Evolutionary conservation across 805 yeast genomes (phyloP).

Genomic region (Wickerhamiella azyma): DNA sequence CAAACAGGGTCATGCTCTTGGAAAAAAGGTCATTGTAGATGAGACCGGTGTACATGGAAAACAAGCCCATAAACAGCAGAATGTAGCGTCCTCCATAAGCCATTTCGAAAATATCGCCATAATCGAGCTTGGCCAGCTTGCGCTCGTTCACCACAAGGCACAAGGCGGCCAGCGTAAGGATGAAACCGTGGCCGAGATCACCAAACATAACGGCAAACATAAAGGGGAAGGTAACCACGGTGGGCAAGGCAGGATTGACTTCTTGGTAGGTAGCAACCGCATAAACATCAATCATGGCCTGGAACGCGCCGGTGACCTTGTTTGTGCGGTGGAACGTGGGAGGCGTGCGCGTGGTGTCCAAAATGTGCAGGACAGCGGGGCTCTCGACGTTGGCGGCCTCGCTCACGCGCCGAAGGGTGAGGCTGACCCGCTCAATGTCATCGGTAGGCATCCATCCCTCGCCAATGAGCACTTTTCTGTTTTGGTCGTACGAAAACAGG

Average conservation of each 20-base stretch:
- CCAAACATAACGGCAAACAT: slow-evolving; percentile 99
- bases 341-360: slow-evolving; percentile 72
- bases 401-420: slow-evolving; percentile 50
- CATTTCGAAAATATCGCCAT: slow-evolving; percentile 95
- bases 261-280: slow-evolving; percentile 89
- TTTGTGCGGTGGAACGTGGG: slow-evolving; percentile 94
- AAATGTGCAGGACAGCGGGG: slow-evolving; percentile 37
- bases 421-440: slow-evolving; percentile 53
- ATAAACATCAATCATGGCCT: slow-evolving; percentile 86
- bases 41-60: slow-evolving; percentile 91
- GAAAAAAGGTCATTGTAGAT: slow-evolving; percentile 91
- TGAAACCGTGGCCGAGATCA: slow-evolving; percentile 91
- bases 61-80: slow-evolving; percentile 78
- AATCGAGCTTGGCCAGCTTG: slow-evolving; percentile 48
- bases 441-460: slow-evolving; percentile 94
- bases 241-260: slow-evolving; percentile 91
- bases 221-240: slow-evolving; percentile 90
- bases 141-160: slow-evolving; percentile 61
- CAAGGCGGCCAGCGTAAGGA: slow-evolving; percentile 61
- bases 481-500: slow-evolving; percentile 63
- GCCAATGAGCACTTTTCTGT: slow-evolving; percentile 76
- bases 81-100: slow-evolving; percentile 89
- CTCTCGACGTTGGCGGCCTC: slow-evolving; percentile 33
- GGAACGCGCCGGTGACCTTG: slow-evolving; percentile 88
- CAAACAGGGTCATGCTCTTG: slow-evolving; percentile 74